A percentile compares a stretch with the other conserved stretches of the same genome.
Evolutionary conservation across 2,329 filamentous ascomycete genomes (phyloP).

Genomic region (Gyromitra esculenta): DNA sequence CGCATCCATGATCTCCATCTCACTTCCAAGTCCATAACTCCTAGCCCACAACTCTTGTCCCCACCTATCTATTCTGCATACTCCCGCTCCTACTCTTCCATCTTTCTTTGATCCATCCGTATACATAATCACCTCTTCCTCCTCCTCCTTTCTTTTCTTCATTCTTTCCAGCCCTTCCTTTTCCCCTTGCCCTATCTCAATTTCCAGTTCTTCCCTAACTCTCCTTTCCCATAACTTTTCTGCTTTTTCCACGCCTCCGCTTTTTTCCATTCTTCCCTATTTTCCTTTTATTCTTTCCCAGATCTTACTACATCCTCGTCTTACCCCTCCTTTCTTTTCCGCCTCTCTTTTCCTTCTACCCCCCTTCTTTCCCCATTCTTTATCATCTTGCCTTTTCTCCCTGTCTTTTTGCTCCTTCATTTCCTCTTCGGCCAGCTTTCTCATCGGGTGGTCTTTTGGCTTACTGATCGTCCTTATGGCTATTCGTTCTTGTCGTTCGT

Average conservation of each 20-base stretch:
- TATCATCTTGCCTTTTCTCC: background rate
- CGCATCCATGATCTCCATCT: background rate
- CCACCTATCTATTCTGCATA: background rate
- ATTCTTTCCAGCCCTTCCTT: too few relatives aligned
- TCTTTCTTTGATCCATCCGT: background rate
- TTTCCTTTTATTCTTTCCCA: background rate
- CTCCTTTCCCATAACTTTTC: background rate
- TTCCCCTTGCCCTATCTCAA: background rate
- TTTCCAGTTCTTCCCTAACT: background rate
- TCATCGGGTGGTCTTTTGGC: background rate
- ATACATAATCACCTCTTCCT: background rate
- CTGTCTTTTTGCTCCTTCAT: background rate
- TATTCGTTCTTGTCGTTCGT: too few relatives aligned
- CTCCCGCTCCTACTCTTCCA: background rate
- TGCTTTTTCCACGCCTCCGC: too few relatives aligned
- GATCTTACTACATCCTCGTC: background rate
- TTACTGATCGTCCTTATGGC: background rate
- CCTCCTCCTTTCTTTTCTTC: background rate
- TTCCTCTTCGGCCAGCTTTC: background rate
- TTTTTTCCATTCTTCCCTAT: too few relatives aligned
- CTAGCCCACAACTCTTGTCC: background rate
- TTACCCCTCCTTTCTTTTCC: background rate
- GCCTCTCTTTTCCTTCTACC: background rate
- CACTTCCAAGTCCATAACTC: background rate
- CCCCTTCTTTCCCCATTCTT: background rate